These are phyloP conservation scores for Pseudogymnoascus sp. DNA, from an alignment of 2,329 filamentous ascomycete genomes.

Conservation along the genomic window DNA sequence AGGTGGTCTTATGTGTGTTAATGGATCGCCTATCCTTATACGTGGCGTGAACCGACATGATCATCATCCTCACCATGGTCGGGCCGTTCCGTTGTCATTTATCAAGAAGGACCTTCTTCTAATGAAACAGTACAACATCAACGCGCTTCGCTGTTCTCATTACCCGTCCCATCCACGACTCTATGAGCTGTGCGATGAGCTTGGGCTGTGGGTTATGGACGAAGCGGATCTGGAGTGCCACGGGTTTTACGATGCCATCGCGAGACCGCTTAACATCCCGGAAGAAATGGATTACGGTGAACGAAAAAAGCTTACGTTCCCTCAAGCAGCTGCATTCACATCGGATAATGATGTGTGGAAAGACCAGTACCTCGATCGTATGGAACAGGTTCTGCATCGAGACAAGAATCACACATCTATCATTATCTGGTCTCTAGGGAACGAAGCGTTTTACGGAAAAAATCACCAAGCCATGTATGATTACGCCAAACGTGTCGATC, in stretches of 20 bases:
- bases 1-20: constrained; percentile 51
- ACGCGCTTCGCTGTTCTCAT: constrained; percentile 60
- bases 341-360: constrained; percentile 53
- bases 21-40: constrained; percentile 51
- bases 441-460: constrained; percentile 62
- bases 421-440: constrained; percentile 65
- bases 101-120: constrained; percentile 52
- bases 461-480: constrained; percentile 62
- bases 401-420: constrained; percentile 65
- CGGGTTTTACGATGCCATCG: constrained; percentile 34
- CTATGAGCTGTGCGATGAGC: constrained; percentile 52
- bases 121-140: constrained; percentile 66
- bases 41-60: constrained; percentile 62
- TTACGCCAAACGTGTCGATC: constrained; percentile 41
- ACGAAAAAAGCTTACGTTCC: constrained; percentile 47
- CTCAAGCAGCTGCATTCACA: constrained; percentile 47
- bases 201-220: constrained; percentile 55
- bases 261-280: constrained; percentile 42
- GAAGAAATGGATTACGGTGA: constrained; percentile 51
- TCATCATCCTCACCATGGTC: constrained; percentile 51
- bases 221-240: constrained; percentile 46
- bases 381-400: constrained; percentile 52
- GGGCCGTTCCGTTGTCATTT: constrained; percentile 44
- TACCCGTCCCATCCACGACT: constrained; percentile 55
- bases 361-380: constrained; percentile 59